Percentiles rank a stretch among this genome's conserved stretches.
These are phyloP conservation scores for Schwanniomyces vanrijiae DNA, from an alignment of 805 yeast genomes.

Conservation along the genomic window DNA sequence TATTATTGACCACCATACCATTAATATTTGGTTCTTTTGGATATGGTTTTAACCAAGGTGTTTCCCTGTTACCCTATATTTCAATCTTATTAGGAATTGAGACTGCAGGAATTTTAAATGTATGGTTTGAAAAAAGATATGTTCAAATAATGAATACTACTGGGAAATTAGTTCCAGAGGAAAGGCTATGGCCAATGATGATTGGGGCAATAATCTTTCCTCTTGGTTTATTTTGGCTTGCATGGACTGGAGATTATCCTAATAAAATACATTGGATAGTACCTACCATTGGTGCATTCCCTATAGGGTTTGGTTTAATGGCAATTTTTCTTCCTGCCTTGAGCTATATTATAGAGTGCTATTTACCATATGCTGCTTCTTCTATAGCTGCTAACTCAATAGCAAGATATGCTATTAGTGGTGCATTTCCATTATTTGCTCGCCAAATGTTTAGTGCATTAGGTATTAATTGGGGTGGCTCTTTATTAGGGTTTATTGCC, in stretches of 20 bases:
- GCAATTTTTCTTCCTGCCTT: slow-evolving; percentile 69
- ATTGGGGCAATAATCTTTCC: slow-evolving; percentile 70
- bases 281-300: slow-evolving; percentile 73
- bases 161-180: slow-evolving; percentile 66
- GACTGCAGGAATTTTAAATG: slow-evolving; percentile 52
- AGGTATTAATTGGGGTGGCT: slow-evolving; percentile 54
- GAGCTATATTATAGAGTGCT: slow-evolving; percentile 63
- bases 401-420: slow-evolving; percentile 53
- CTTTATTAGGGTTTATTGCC: slow-evolving; percentile 50
- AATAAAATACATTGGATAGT: slow-evolving; percentile 69
- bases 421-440: slow-evolving; percentile 57
- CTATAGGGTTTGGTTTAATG: slow-evolving; percentile 74
- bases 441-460: slow-evolving; percentile 46
- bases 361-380: slow-evolving; percentile 76
- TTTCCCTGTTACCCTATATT: slow-evolving; percentile 67
- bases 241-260: slow-evolving; percentile 61
- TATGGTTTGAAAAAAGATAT: slow-evolving; percentile 46
- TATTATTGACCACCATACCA: slow-evolving; percentile 33
- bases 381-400: slow-evolving; percentile 62
- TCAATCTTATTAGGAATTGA: slow-evolving; percentile 71
- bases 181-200: slow-evolving; percentile 58
- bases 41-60: slow-evolving; percentile 58
- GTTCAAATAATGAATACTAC: slow-evolving; percentile 60
- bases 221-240: slow-evolving; percentile 74
- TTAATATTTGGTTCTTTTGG: slow-evolving; percentile 62